Evolutionary conservation across 2,329 filamentous ascomycete species (phyloP).

Genomic region (Arthrobotrys musiformis): DNA sequence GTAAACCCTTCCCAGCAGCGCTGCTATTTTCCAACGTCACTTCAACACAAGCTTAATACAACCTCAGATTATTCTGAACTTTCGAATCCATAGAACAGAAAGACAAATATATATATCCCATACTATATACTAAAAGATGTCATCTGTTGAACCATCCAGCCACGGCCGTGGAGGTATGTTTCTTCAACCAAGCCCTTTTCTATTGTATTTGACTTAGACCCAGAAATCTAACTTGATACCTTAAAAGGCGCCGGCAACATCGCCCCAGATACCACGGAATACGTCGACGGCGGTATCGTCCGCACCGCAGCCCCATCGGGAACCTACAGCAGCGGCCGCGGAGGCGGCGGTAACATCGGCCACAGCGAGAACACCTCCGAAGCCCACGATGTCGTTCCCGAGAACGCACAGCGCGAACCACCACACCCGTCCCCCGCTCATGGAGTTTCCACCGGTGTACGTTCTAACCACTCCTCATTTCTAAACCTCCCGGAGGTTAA

Average conservation of each 20-base stretch:
- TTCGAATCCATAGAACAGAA: background rate
- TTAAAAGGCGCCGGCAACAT: conserved; percentile 68
- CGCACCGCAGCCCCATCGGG: conserved; percentile 65
- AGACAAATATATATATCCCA: background rate
- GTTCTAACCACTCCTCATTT: conserved; percentile 9
- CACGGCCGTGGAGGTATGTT: conserved; percentile 51
- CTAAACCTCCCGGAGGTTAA: background rate
- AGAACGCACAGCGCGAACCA: conserved; percentile 28
- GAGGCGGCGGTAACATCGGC: conserved; percentile 71
- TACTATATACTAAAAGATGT: background rate
- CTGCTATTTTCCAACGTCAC: conserved; percentile 26
- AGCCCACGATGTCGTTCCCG: conserved; percentile 38
- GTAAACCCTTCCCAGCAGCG: conserved; percentile 7
- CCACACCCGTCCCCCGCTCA: conserved; percentile 41
- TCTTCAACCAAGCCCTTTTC: too few species aligned
- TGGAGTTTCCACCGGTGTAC: conserved; percentile 59
- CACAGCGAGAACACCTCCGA: conserved; percentile 64
- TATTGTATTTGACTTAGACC: background rate
- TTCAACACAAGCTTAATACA: conserved; percentile 25
- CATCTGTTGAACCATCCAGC: conserved; percentile 26
- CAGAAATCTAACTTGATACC: background rate
- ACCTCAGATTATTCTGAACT: background rate
- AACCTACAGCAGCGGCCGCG: conserved; percentile 68
- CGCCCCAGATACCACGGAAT: conserved; percentile 69
- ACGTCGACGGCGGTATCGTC: conserved; percentile 73